These are phyloP conservation scores for Annulohypoxylon maeteangense DNA, from an alignment of 495 filamentous ascomycete species.

Conservation along the genomic window DNA sequence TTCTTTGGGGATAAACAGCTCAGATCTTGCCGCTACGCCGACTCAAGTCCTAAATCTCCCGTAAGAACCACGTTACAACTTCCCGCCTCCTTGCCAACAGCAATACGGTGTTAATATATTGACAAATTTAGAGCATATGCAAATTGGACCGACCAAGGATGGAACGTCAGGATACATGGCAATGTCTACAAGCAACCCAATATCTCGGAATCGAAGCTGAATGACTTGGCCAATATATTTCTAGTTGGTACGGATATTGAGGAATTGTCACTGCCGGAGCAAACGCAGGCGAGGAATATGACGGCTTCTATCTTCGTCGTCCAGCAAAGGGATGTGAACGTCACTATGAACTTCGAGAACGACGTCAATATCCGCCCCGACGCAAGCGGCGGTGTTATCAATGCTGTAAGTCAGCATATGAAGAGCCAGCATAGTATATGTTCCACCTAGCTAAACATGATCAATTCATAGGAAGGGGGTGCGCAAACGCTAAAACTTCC, in stretches of 20 bases:
- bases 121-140: slow-evolving; percentile 67
- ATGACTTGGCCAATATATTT: slow-evolving; percentile 76
- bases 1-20: slow-evolving; percentile 66
- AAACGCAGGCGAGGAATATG: slow-evolving; percentile 75
- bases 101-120: slow-evolving; percentile 7
- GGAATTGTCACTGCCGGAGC: slow-evolving; percentile 66
- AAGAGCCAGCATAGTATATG: not conserved
- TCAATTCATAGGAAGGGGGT: slow-evolving; percentile 54
- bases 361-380: slow-evolving; percentile 48
- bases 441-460: not conserved
- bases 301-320: slow-evolving; percentile 77
- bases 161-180: slow-evolving; percentile 80
- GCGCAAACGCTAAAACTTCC: slow-evolving; percentile 66
- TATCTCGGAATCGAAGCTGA: slow-evolving; percentile 66
- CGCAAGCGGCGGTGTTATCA: slow-evolving; percentile 48
- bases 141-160: slow-evolving; percentile 80
- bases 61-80: slow-evolving; percentile 39
- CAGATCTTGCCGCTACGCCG: slow-evolving; percentile 67
- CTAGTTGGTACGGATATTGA: slow-evolving; percentile 70
- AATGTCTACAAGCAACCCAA: slow-evolving; percentile 83
- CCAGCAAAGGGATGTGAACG: slow-evolving; percentile 71
- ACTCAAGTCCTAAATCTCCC: slow-evolving; percentile 79
- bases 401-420: slow-evolving; percentile 46
- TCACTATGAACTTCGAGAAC: slow-evolving; percentile 71
- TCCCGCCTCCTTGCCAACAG: not conserved